These are phyloP conservation scores for Talaromyces adpressus DNA, from an alignment of 495 filamentous ascomycete genomes.

Conservation along the genomic window DNA sequence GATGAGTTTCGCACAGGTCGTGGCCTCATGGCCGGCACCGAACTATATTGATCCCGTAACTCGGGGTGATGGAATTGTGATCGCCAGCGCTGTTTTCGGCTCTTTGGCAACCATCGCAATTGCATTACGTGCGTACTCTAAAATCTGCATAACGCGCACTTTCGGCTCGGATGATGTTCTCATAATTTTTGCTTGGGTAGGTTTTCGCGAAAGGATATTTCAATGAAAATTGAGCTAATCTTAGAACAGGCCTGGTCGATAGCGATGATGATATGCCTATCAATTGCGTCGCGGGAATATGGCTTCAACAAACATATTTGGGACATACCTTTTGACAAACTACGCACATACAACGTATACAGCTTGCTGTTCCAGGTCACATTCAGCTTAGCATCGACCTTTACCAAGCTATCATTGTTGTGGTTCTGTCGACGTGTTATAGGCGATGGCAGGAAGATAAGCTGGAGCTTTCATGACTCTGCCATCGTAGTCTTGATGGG, in stretches of 20 bases:
- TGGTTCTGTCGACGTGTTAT: background rate
- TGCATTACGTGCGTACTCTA: background rate
- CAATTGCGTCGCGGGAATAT: background rate
- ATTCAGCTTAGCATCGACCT: background rate
- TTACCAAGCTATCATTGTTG: background rate
- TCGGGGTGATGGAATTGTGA: constrained; percentile 23
- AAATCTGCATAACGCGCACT: background rate
- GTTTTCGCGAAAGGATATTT: background rate
- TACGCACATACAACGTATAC: background rate
- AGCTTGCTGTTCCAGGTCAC: background rate
- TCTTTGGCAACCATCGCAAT: constrained; percentile 17
- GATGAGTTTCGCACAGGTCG: constrained; percentile 13
- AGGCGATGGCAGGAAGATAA: background rate
- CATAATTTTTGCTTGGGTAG: background rate
- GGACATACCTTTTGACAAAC: background rate
- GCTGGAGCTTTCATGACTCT: background rate
- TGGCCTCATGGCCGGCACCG: constrained; percentile 30
- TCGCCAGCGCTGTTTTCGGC: constrained; percentile 23
- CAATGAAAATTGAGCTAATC: background rate
- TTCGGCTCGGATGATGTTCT: background rate
- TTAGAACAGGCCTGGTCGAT: background rate
- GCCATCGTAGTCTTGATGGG: background rate
- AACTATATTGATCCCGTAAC: constrained; percentile 34
- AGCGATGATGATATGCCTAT: background rate
- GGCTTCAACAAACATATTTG: background rate